Conservation (phyloP, 768 basidiomycete species). For the Saitozyma sp. region DNA sequence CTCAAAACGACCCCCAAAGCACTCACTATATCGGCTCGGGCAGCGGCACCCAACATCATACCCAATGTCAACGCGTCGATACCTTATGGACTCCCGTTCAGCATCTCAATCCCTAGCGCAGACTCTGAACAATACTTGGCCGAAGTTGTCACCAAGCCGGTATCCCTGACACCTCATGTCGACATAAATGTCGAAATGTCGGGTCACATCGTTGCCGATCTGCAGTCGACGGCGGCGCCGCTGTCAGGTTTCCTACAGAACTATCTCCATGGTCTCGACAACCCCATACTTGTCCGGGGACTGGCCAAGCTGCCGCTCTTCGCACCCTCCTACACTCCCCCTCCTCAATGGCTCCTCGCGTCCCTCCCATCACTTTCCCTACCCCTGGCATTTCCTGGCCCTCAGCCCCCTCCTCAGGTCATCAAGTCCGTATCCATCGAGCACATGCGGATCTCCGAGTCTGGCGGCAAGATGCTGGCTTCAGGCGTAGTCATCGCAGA, state of each 20-base stretch:
- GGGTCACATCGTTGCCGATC: constrained; percentile 34
- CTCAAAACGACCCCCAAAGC: constrained; percentile 27
- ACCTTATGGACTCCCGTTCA: constrained; percentile 43
- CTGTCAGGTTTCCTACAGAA: constrained; percentile 45
- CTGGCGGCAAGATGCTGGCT: constrained; percentile 41
- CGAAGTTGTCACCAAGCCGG: constrained; percentile 44
- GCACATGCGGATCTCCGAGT: constrained; percentile 46
- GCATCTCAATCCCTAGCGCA: constrained; percentile 20
- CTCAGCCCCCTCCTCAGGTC: constrained; percentile 41
- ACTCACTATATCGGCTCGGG: constrained; percentile 29
- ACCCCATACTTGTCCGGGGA: constrained; percentile 43
- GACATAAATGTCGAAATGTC: constrained; percentile 26
- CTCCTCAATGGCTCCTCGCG: constrained; percentile 41
- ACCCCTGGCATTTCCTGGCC: constrained; percentile 45
- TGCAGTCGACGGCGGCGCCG: constrained; percentile 16
- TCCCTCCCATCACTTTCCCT: constrained; percentile 29
- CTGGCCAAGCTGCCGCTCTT: constrained; percentile 26
- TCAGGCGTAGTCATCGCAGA: constrained; percentile 47
- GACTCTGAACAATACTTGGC: constrained; percentile 37
- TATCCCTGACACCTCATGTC: constrained; percentile 3
- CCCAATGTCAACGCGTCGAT: constrained; percentile 27
- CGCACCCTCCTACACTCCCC: constrained; percentile 12
- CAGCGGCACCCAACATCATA: constrained; percentile 39
- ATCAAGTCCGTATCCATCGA: constrained; percentile 49
- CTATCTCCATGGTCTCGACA: constrained; percentile 45